Percentiles rank a stretch among this genome's conserved stretches.
Conservation (phyloP, 768 basidiomycete species). For the Boletus barrowsii region DNA sequence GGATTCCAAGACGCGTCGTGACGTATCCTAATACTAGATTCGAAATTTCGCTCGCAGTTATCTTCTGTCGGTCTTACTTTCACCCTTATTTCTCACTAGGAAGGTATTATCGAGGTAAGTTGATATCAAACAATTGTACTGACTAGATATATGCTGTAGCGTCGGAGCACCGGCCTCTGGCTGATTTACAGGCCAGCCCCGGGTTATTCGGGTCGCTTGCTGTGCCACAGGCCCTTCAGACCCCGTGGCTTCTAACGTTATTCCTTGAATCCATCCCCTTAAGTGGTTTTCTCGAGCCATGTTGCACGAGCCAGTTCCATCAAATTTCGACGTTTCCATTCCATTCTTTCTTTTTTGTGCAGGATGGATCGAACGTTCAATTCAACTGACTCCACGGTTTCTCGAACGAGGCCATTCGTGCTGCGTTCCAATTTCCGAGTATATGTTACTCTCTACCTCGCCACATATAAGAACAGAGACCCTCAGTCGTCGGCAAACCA, state of each 20-base stretch:
- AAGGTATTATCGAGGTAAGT: too few species aligned
- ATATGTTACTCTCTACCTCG: neutral
- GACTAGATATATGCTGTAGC: neutral
- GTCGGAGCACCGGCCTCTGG: neutral
- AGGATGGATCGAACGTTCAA: conserved; percentile 21
- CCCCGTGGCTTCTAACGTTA: neutral
- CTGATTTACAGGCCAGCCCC: neutral
- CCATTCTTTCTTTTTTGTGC: conserved; percentile 3
- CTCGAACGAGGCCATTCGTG: neutral
- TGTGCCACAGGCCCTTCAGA: neutral
- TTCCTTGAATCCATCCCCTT: neutral
- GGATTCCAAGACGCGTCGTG: too few species aligned
- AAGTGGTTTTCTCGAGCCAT: neutral
- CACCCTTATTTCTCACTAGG: neutral
- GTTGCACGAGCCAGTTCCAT: neutral
- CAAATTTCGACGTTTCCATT: neutral
- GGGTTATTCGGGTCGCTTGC: neutral
- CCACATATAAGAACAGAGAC: conserved; percentile 7
- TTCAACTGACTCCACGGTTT: neutral
- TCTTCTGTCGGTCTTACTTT: neutral
- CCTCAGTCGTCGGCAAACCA: conserved; percentile 3
- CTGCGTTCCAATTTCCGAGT: neutral
- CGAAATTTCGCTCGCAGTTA: neutral
- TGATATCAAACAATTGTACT: neutral
- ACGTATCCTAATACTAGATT: too few species aligned